Evolutionary conservation across 2,329 filamentous ascomycete genomes (phyloP).

Genomic region (Sporothrix inflata): DNA sequence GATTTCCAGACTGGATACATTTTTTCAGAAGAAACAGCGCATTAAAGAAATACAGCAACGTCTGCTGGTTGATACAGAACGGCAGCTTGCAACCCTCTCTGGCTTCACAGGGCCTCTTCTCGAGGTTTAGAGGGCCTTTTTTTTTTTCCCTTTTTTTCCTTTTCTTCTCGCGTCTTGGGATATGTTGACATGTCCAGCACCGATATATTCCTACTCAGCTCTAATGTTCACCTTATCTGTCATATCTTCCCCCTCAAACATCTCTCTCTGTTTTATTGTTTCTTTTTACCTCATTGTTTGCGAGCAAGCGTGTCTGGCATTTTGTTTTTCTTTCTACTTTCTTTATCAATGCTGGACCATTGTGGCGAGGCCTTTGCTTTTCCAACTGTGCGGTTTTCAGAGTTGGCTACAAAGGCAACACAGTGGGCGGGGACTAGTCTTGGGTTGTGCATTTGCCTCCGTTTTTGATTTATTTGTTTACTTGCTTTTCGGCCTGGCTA

Average conservation of each 20-base stretch:
- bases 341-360: conserved; percentile 30
- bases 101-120: conserved; percentile 27
- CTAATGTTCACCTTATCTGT: background rate
- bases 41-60: conserved; percentile 19
- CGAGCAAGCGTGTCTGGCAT: conserved; percentile 15
- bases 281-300: conserved; percentile 16
- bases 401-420: background rate
- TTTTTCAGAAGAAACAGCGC: background rate
- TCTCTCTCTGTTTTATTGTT: background rate
- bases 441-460: background rate
- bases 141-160: background rate
- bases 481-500: background rate
- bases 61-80: conserved; percentile 31
- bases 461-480: background rate
- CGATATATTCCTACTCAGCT: no score
- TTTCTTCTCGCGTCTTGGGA: background rate
- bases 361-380: conserved; percentile 16
- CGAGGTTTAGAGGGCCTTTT: conserved; percentile 24
- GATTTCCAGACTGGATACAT: background rate
- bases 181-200: background rate
- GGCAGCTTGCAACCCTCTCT: conserved; percentile 26
- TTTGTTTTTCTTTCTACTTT: background rate
- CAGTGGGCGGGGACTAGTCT: background rate
- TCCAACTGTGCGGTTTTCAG: background rate
- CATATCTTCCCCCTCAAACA: no score